Evolutionary conservation across 1,139 yeast genomes (phyloP).

Genomic region (Debaryomyces psychrophilus): DNA sequence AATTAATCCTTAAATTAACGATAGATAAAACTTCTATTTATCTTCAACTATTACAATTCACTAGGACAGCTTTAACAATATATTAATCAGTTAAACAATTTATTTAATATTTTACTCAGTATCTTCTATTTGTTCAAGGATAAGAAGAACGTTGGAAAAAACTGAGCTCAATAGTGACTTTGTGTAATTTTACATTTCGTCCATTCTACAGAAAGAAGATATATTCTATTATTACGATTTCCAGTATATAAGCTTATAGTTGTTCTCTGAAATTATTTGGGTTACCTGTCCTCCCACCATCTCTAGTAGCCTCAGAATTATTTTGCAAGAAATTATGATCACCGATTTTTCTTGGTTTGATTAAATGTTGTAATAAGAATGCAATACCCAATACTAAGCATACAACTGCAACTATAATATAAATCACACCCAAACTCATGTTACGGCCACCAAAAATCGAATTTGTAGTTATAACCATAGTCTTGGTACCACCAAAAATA

Average conservation of each 20-base stretch:
- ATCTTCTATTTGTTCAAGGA: background rate
- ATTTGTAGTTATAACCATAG: slow-evolving; percentile 66
- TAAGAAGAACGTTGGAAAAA: slow-evolving; percentile 9
- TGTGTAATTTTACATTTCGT: slow-evolving; percentile 3
- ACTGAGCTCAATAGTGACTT: slow-evolving; percentile 1
- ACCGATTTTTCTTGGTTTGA: slow-evolving; percentile 50
- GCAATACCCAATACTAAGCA: slow-evolving; percentile 50
- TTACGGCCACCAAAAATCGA: slow-evolving; percentile 73
- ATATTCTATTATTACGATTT: slow-evolving; percentile 3
- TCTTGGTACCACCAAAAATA: slow-evolving; percentile 70
- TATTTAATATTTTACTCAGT: background rate
- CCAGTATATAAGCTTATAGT: slow-evolving; percentile 17
- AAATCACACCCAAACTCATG: slow-evolving; percentile 65
- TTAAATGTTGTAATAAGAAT: slow-evolving; percentile 49
- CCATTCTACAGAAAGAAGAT: background rate
- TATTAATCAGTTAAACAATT: background rate
- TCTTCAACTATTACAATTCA: background rate
- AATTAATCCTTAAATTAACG: slow-evolving; percentile 2
- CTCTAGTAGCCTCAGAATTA: slow-evolving; percentile 16
- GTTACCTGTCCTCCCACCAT: slow-evolving; percentile 5
- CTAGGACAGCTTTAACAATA: background rate
- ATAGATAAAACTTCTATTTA: background rate
- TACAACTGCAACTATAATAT: slow-evolving; percentile 63
- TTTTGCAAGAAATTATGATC: slow-evolving; percentile 48
- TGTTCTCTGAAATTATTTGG: slow-evolving; percentile 30